Conservation (phyloP, 495 filamentous ascomycete species). For the Chaetomium cochliodes region DNA sequence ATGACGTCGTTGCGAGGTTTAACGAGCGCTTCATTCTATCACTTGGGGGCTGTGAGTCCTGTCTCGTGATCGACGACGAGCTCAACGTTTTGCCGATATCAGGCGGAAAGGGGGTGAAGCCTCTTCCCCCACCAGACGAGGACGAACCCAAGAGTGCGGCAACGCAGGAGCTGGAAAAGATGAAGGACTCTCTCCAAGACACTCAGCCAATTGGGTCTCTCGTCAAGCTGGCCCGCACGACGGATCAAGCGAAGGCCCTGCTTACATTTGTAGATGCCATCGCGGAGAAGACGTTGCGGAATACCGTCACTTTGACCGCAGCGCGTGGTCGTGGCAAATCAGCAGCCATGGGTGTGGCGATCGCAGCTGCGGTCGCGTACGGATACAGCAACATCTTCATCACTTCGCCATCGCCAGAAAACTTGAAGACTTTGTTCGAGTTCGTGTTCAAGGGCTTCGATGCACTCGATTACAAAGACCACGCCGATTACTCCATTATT, state of each 20-base stretch:
- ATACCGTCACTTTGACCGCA: constrained; percentile 90
- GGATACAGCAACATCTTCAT: constrained; percentile 99
- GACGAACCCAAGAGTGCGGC: constrained; percentile 63
- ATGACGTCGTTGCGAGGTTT: constrained; percentile 92
- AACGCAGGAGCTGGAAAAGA: constrained; percentile 75
- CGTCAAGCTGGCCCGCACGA: constrained; percentile 78
- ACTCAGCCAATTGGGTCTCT: constrained; percentile 82
- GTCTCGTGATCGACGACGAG: constrained; percentile 96
- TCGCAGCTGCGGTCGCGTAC: constrained; percentile 90
- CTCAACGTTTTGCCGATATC: constrained; percentile 97
- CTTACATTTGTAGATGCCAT: constrained; percentile 96
- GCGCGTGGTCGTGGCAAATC: constrained; percentile 97
- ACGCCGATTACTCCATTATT: constrained; percentile 95
- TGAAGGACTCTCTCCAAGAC: constrained; percentile 84
- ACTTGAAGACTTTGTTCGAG: constrained; percentile 96
- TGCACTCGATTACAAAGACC: constrained; percentile 85
- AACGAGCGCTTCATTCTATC: constrained; percentile 98
- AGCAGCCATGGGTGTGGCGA: constrained; percentile 87
- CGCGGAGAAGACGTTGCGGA: constrained; percentile 89
- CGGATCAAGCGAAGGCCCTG: constrained; percentile 93
- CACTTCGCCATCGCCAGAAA: constrained; percentile 96
- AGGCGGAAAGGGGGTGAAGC: constrained; percentile 87
- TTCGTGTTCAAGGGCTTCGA: constrained; percentile 99
- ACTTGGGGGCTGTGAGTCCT: constrained; percentile 88
- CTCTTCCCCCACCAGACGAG: constrained; percentile 68